Evolutionary conservation across 768 basidiomycete species (phyloP).

Genomic region (Trametes meyenii): DNA sequence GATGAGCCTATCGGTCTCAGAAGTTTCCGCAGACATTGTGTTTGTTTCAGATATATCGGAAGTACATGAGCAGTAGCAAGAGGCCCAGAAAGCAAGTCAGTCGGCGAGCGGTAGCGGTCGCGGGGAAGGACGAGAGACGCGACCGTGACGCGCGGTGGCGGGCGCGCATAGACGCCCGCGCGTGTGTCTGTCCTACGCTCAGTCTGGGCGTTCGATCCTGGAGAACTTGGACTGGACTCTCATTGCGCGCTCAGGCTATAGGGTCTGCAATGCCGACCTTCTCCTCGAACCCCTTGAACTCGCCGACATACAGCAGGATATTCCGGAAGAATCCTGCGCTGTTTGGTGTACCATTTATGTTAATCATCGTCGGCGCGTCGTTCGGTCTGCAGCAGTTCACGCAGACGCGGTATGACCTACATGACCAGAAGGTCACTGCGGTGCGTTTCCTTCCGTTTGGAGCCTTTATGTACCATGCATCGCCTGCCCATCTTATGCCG

Average conservation of each 20-base stretch:
- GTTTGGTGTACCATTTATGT: constrained; percentile 87
- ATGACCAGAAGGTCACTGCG: constrained; percentile 76
- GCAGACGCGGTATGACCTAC: constrained; percentile 88
- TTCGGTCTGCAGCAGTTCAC: constrained; percentile 84
- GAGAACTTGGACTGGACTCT: background rate
- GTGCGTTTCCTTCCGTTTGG: constrained; percentile 39
- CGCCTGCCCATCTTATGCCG: background rate
- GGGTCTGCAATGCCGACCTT: constrained; percentile 53
- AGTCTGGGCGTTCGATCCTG: background rate
- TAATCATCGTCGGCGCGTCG: constrained; percentile 84
- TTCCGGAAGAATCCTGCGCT: constrained; percentile 65
- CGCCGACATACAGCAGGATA: constrained; percentile 42
- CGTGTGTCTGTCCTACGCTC: background rate
- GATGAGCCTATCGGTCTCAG: constrained; percentile 1
- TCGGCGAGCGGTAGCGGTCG: background rate
- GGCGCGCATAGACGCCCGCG: constrained; percentile 4
- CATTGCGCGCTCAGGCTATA: background rate
- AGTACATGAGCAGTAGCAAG: background rate
- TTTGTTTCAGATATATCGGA: background rate
- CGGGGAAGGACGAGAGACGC: background rate
- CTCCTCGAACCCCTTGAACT: constrained; percentile 48
- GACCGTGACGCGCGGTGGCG: constrained; percentile 12
- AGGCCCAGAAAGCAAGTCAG: background rate
- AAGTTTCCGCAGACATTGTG: constrained; percentile 9
- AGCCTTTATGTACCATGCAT: background rate